Evolutionary conservation across 495 filamentous ascomycete genomes (phyloP).

Genomic region (Penicillium waksmanii): DNA sequence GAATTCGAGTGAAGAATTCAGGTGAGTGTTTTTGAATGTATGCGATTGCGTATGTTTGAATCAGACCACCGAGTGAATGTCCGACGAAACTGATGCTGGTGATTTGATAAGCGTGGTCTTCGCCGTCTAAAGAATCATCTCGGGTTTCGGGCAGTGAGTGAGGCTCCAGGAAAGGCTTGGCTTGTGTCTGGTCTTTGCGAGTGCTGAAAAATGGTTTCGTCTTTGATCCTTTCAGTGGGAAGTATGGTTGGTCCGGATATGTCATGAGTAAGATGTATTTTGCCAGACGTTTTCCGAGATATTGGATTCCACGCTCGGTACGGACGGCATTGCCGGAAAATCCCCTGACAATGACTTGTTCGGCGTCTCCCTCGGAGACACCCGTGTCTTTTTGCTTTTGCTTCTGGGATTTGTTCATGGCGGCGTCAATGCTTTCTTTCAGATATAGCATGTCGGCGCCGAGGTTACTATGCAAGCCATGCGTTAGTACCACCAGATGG

Average conservation of each 20-base stretch:
- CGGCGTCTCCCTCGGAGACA: conserved; percentile 23
- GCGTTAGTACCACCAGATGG: conserved; percentile 89
- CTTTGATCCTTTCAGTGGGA: conserved; percentile 67
- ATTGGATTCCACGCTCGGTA: conserved; percentile 95
- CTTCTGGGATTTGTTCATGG: conserved; percentile 68
- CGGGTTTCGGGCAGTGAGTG: conserved; percentile 10
- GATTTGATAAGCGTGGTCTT: conserved; percentile 75
- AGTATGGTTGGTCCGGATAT: conserved; percentile 86
- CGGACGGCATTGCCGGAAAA: conserved; percentile 87
- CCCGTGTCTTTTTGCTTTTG: conserved; percentile 43
- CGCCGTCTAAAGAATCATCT: conserved; percentile 21
- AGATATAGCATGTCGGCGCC: conserved; percentile 95
- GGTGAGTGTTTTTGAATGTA: conserved; percentile 98
- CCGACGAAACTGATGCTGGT: conserved; percentile 96
- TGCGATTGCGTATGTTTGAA: conserved; percentile 94
- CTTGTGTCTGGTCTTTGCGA: conserved; percentile 24
- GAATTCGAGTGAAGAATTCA: conserved; percentile 83
- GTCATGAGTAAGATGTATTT: conserved; percentile 87
- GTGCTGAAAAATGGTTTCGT: conserved; percentile 34
- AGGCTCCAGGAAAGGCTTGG: conserved; percentile 13
- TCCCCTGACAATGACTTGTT: conserved; percentile 90
- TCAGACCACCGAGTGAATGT: conserved; percentile 87
- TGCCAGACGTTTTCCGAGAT: conserved; percentile 92
- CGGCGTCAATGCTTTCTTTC: conserved; percentile 93
- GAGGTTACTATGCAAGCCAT: conserved; percentile 96